Base-by-base conservation (phyloP, 139 green algal genomes). In the Asterochloris sp. region DNA sequence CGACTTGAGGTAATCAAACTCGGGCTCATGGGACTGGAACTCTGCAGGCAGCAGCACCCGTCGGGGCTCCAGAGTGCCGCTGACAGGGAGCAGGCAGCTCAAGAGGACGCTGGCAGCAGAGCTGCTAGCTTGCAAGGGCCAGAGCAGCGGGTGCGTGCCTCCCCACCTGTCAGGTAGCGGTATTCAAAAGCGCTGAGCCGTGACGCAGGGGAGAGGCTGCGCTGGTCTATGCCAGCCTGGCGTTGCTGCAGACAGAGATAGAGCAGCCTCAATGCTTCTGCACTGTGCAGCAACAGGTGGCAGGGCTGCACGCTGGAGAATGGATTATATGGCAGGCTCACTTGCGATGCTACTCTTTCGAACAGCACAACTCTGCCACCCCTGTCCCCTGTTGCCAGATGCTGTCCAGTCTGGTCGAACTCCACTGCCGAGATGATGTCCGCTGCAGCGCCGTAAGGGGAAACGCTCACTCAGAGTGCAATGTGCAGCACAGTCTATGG, bases 1-100 rank as follows among this genome's bases (percentile, higher is more conserved):
- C 0, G 89, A 96, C 84, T 99, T 99, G 2, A 99, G 89, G 85
- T 99, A 99, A 81, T 99, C 97, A 88, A 99, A 99, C 89, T 99
- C 97, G 13, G 97, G 95, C 88, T 99, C 95, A 86, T 99, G 97
- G 17, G 91, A 97, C 91, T 99, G 97, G 78, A 99, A 99, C 90
- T 99, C 97, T 13, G 38, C 38, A 54, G 38, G 38, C 38, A 54
- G 38, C 38, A 54, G 38, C 38, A 6, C 38, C 2, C 38, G 4
- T 54, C 6, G 38, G 38, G 38, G 6, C 6, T 6, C 38, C 38
- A 54, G 6, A 54, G 38, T 54, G 38, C 38, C 2, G 38, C 38
- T 54, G 38, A 54, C 38, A 54, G 38, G 38, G 38, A 54, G 38
- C 38, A 54, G 38, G 38, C 4, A 54, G 38, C 38, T 54, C 38